These are phyloP conservation scores for Trypanosoma grayi DNA, from an alignment of 208 protist genomes.

Conservation along the genomic window DNA sequence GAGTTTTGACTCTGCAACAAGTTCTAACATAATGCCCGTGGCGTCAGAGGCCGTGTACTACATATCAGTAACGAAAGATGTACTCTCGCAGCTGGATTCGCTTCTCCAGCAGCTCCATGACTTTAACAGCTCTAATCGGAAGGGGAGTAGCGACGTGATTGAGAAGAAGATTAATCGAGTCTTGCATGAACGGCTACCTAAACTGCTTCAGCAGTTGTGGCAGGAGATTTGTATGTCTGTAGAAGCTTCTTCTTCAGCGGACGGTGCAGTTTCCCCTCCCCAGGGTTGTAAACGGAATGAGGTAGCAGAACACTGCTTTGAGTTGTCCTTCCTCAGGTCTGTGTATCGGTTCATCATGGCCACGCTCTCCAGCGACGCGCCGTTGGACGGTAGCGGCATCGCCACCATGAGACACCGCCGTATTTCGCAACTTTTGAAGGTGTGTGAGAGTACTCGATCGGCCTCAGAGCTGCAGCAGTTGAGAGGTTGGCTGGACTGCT, in stretches of 20 bases:
- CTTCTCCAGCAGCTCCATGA: not conserved
- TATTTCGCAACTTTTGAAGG: not conserved
- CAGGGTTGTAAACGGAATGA: not conserved
- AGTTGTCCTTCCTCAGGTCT: constrained; percentile 11
- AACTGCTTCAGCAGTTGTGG: constrained; percentile 14
- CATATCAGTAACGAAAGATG: not conserved
- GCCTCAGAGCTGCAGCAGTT: not conserved
- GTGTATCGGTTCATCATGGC: not conserved
- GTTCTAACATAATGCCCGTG: not conserved
- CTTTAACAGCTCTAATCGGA: not conserved
- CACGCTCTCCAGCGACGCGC: not conserved
- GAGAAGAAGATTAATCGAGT: constrained; percentile 1
- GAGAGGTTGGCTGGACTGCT: constrained; percentile 1
- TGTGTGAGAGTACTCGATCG: not conserved
- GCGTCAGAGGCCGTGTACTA: constrained; percentile 13
- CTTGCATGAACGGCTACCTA: constrained; percentile 9
- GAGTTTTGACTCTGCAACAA: not conserved
- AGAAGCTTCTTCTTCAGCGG: not conserved
- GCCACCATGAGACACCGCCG: not conserved
- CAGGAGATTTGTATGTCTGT: constrained; percentile 6
- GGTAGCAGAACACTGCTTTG: not conserved
- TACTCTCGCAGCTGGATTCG: not conserved
- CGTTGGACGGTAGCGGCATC: not conserved
- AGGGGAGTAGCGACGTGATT: not conserved
- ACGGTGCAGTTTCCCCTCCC: not conserved